A percentile compares a stretch with the other conserved stretches of the same genome.
Evolutionary conservation across 108 stramenopile genomes (phyloP).

Genomic region (Chaetoceros tenuissimus): DNA sequence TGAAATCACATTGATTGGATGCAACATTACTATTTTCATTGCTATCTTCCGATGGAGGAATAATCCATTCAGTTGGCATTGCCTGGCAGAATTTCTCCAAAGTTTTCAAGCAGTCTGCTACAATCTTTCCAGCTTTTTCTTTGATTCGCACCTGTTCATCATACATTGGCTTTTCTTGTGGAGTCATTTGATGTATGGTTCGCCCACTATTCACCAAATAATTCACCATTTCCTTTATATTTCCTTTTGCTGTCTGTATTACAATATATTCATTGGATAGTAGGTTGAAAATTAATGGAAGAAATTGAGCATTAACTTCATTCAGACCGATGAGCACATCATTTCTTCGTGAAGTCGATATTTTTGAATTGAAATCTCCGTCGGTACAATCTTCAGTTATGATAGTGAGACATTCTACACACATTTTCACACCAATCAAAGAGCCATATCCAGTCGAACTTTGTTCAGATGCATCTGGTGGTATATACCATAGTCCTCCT

Average conservation of each 20-base stretch:
- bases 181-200: slow-evolving; percentile 52
- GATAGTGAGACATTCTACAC: slow-evolving; percentile 63
- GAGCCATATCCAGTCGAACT: slow-evolving; percentile 2
- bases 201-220: slow-evolving; percentile 52
- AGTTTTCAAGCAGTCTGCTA: slow-evolving; percentile 57
- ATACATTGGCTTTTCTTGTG: slow-evolving; percentile 51
- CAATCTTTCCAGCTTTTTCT: slow-evolving; percentile 25
- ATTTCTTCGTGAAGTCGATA: slow-evolving; percentile 73
- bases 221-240: slow-evolving; percentile 50
- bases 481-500: slow-evolving; percentile 51
- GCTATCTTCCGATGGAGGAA: slow-evolving; percentile 10
- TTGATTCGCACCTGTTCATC: slow-evolving; percentile 33
- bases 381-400: slow-evolving; percentile 89
- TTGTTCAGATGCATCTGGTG: slow-evolving; percentile 8
- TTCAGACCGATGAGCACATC: slow-evolving; percentile 82
- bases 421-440: slow-evolving; percentile 55
- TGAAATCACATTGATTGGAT: slow-evolving; percentile 35
- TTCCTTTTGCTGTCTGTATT: slow-evolving; percentile 40
- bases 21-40: background rate
- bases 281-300: slow-evolving; percentile 56
- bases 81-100: slow-evolving; percentile 71
- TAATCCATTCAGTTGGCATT: slow-evolving; percentile 81
- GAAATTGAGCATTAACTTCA: slow-evolving; percentile 60
- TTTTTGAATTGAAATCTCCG: slow-evolving; percentile 85
- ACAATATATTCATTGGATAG: slow-evolving; percentile 53